Base-by-base conservation (phyloP, 2,329 filamentous ascomycete species). In the Dactylellina haptotyla region DNA sequence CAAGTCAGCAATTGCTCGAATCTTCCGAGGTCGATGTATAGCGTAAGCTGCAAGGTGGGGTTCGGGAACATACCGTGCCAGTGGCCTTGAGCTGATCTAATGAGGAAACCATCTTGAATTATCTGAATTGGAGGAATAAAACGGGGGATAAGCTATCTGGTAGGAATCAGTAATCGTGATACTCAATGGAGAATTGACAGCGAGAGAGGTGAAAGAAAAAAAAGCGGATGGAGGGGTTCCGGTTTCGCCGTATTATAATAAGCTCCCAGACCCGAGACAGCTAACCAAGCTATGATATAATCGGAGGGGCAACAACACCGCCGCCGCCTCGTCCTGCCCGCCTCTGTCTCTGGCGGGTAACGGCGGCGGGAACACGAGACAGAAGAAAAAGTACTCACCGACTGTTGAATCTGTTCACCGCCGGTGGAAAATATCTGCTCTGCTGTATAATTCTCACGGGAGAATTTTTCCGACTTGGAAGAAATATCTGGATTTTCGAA, bases 31-130 rank as follows among this genome's bases (percentile, higher is more conserved):
- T 50, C 26, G 50, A 51, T 34, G n/a, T n/a, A n/a, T n/a, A n/a
- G n/a, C n/a, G n/a, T n/a, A n/a, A n/a, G n/a, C n/a, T n/a, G n/a
- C 46, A 50, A 28, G 20, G 34, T 57, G 32, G 50, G 50, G 50
- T 50, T 73, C 61, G 75, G 66, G 62, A 76, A 91, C 92, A 84
- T 87, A 96, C 93, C 81, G 95, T 99, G 89, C 95, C 95, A 82
- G 90, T 84, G 85, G 92, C 89, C 88, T 99, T 99, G 83, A 99
- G 88, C 86, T 98, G 93, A 80, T 98, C 95, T 80, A 99, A 90
- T 83, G 93, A 92, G 37, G 77, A 77, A 75, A 65, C 51, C 77
- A 78, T 78, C n/a, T 51, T 70, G 50, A 39, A 58, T 54, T n/a
- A n/a, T n/a, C n/a, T n/a, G n/a, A n/a, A n/a, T n/a, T n/a, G n/a